Conservation (phyloP, 495 filamentous ascomycete genomes). For the Penicillium fimorum region DNA sequence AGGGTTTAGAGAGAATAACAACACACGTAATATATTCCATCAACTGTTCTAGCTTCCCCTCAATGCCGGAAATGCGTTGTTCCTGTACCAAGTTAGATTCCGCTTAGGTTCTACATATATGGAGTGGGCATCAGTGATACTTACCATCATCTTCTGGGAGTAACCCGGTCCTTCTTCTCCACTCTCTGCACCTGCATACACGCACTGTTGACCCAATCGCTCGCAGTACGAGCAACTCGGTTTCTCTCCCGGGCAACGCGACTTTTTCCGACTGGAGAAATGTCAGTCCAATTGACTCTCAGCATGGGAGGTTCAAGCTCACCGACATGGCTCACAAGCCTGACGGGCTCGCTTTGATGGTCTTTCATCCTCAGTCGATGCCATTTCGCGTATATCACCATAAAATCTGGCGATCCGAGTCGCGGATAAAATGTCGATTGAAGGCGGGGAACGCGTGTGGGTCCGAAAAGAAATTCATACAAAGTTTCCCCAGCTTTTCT, state of each 20-base stretch:
- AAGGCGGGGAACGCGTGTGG: background rate
- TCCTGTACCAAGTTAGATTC: constrained; percentile 26
- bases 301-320: constrained; percentile 9
- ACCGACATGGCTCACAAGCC: constrained; percentile 47
- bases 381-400: background rate
- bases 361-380: constrained; percentile 25
- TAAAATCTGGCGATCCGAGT: background rate
- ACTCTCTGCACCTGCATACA: constrained; percentile 32
- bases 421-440: background rate
- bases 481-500: background rate
- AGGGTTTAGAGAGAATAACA: background rate
- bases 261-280: constrained; percentile 41
- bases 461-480: background rate
- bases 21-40: constrained; percentile 27
- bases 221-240: constrained; percentile 43
- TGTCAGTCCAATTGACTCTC: background rate
- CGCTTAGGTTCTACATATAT: too few species aligned
- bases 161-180: constrained; percentile 21
- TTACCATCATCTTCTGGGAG: constrained; percentile 20
- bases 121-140: background rate
- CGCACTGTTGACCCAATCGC: constrained; percentile 40
- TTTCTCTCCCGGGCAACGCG: constrained; percentile 44
- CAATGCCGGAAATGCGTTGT: constrained; percentile 37
- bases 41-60: constrained; percentile 38
- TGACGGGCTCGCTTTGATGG: constrained; percentile 40